A percentile compares a stretch with the other conserved stretches of the same genome.
phyloP scores from a whole-genome alignment of 257 asterid genomes.

The Cynanchum wilfordii region DNA sequence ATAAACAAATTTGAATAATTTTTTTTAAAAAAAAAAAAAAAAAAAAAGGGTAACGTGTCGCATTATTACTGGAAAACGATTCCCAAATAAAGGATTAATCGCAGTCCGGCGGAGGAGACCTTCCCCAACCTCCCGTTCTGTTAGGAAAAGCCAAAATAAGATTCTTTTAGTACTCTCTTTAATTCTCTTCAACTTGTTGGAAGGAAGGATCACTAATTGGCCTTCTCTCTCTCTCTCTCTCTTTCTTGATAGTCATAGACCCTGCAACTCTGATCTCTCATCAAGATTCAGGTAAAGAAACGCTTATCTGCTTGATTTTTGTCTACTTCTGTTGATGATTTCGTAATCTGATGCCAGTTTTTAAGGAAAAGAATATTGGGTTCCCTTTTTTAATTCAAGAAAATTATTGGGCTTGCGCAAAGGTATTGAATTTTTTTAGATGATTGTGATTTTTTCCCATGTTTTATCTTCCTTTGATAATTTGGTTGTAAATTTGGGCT shows the following conservation, averaged over 20 bases:
- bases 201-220: not conserved
- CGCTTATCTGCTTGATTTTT: not conserved
- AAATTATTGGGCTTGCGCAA: not conserved
- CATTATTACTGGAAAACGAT: not conserved
- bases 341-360: not conserved
- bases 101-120: not conserved
- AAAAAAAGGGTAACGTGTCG: not conserved
- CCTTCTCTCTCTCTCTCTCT: not conserved
- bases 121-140: not conserved
- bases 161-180: not conserved
- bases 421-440: not conserved
- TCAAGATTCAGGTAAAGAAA: constrained; percentile 7
- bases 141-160: not conserved
- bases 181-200: not conserved
- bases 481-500: not conserved
- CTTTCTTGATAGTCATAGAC: not conserved
- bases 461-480: not conserved
- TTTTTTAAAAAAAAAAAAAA: too few species aligned
- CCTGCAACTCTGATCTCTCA: not conserved
- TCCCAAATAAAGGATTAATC: not conserved
- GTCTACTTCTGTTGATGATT: not conserved
- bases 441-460: not conserved
- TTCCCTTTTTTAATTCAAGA: not conserved
- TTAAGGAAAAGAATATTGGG: not conserved
- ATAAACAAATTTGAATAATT: too few species aligned